A percentile compares a stretch with the other conserved stretches of the same genome.
Evolutionary conservation across 2,329 filamentous ascomycete genomes (phyloP).

Genomic region (Alternaria ventricosa): DNA sequence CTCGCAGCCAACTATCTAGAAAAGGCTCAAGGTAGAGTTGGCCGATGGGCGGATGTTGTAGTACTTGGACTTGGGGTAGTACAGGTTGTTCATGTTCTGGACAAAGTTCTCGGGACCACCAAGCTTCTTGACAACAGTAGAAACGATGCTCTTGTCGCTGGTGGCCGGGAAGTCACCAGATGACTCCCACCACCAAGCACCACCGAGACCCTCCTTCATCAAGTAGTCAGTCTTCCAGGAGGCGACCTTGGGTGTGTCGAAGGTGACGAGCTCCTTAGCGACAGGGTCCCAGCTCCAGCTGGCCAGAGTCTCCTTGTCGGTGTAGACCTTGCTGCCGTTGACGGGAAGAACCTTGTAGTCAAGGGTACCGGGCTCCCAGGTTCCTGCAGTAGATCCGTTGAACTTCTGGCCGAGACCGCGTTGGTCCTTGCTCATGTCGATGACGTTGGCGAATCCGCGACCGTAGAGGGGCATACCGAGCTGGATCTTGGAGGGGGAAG

Average conservation of each 20-base stretch:
- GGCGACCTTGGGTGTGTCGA: constrained; percentile 35
- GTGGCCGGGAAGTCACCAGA: constrained; percentile 24
- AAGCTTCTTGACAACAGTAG: constrained; percentile 19
- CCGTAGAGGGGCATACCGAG: constrained; percentile 41
- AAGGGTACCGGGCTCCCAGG: constrained; percentile 32
- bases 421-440: constrained; percentile 19
- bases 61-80: constrained; percentile 35
- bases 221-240: constrained; percentile 34
- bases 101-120: constrained; percentile 16
- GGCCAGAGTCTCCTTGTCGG: constrained; percentile 25
- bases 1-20: neutral
- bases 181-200: constrained; percentile 42
- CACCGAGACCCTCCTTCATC: constrained; percentile 32
- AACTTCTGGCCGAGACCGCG: constrained; percentile 58
- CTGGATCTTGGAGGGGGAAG: constrained; percentile 29
- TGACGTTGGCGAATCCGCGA: constrained; percentile 35
- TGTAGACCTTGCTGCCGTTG: constrained; percentile 27
- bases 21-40: constrained; percentile 1
- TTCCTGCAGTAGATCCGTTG: constrained; percentile 34
- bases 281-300: constrained; percentile 31
- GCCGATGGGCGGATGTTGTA: constrained; percentile 22
- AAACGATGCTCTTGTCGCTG: constrained; percentile 29
- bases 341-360: constrained; percentile 39
- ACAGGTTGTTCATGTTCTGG: constrained; percentile 19
- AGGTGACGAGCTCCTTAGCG: constrained; percentile 30